Base-by-base conservation (phyloP, 2,329 filamentous ascomycete species). In the Hypoxylon sp. region DNA sequence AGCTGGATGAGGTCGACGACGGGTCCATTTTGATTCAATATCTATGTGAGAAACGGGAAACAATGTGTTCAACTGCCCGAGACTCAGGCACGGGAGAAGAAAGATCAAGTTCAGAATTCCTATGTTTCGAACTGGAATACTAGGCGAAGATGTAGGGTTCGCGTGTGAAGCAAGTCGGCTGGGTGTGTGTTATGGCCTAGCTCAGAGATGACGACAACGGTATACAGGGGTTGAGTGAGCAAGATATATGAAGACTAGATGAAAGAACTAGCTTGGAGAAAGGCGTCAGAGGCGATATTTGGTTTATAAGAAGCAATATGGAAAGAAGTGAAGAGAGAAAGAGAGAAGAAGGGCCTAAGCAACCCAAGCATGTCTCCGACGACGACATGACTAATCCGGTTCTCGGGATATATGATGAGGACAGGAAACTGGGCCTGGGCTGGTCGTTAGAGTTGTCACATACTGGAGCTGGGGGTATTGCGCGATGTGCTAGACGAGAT, bases 1-100 rank as follows among this genome's bases (percentile, higher is more conserved):
- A 69, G 59, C 73, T 72, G n/a, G 78, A 78, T 24, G 76, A 72
- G 60, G 72, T 71, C 10, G 79, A 77, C 27, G 74, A 77, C 31
- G 73, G 69, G 61, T 56, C 62, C 67, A 71, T 69, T 56, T 38
- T 63, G 55, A 18, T 21, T 48, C 24, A 38, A 24, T 23, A 15
- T 55, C 46, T 52, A 38, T 60, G 11, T 17, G 31, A 23, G 11
- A 23, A 20, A 4, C 2, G 13, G 21, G 29, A 8, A 17, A 23
- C 15, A 7, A 18, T 13, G 35, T 13, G 23, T 33, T 52, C 20
- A 35, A 38, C 20, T 58, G 49, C 23, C 33, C 24, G 5, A 48
- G 35, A 20, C 45, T 48, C 18, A 17, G 23, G 26, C 15, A 21
- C n/a, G n/a, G n/a, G n/a, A n/a, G n/a, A n/a, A n/a, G 31, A 37